These are phyloP conservation scores for Cicer chorassanicum DNA, from an alignment of 306 rosid species.

Conservation along the genomic window DNA sequence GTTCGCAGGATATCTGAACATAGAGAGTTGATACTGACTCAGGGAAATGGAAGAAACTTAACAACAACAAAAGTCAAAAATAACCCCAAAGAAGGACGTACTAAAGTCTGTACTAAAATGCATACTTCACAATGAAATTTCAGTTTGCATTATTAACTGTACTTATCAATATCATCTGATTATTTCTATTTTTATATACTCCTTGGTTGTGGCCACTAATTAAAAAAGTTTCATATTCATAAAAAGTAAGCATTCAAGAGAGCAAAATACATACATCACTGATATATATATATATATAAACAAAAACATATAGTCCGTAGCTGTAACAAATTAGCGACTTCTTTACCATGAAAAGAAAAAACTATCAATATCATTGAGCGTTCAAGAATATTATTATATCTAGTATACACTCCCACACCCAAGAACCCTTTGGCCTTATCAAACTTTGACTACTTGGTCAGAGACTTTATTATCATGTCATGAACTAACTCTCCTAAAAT, in stretches of 20 bases:
- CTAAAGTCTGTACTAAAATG: slow-evolving; percentile 5
- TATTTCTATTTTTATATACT: slow-evolving; percentile 23
- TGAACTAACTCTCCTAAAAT: not conserved
- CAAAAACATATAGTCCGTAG: not conserved
- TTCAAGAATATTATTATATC: slow-evolving; percentile 1
- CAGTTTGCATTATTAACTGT: slow-evolving; percentile 35
- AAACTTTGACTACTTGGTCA: slow-evolving; percentile 3
- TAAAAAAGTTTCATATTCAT: slow-evolving; percentile 32
- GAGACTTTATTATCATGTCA: not conserved
- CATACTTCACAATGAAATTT: slow-evolving; percentile 16
- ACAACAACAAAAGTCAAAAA: not conserved
- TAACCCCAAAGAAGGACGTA: slow-evolving; percentile 17
- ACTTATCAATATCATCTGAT: slow-evolving; percentile 30
- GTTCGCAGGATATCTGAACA: slow-evolving; percentile 75
- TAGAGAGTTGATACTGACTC: slow-evolving; percentile 39
- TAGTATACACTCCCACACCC: not conserved
- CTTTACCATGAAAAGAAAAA: slow-evolving; percentile 20
- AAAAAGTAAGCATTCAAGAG: slow-evolving; percentile 19
- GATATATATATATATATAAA: not conserved
- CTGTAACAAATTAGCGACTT: slow-evolving; percentile 17
- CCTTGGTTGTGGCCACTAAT: slow-evolving; percentile 21
- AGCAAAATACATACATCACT: slow-evolving; percentile 9
- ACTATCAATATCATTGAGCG: not conserved
- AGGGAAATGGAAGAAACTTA: slow-evolving; percentile 39
- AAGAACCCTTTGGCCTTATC: not conserved